phyloP scores from a whole-genome alignment of 2,329 filamentous ascomycete genomes.

The Fusarium ramigenum region DNA sequence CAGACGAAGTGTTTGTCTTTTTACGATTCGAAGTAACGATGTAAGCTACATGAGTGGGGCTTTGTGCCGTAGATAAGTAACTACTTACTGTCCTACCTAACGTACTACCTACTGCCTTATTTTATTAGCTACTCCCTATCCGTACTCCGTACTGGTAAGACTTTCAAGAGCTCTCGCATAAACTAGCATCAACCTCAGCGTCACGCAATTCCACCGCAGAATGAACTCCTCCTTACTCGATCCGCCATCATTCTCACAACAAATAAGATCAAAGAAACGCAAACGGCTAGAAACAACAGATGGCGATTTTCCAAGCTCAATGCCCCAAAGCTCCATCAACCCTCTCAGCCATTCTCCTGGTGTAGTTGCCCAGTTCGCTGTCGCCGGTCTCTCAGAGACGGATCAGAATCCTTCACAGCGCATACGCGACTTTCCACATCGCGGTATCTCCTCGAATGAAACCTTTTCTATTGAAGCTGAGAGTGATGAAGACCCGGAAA shows the following conservation, averaged over 20 bases:
- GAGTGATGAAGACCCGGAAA: constrained; percentile 33
- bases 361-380: constrained; percentile 61
- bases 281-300: constrained; percentile 20
- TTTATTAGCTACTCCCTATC: too few species aligned
- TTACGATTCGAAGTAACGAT: neutral
- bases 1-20: neutral
- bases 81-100: too few species aligned
- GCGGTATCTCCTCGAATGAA: constrained; percentile 36
- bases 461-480: constrained; percentile 23
- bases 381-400: constrained; percentile 62
- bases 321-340: constrained; percentile 56
- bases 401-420: constrained; percentile 55
- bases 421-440: constrained; percentile 62
- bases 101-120: neutral
- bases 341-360: constrained; percentile 64
- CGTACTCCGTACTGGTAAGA: neutral
- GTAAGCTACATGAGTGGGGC: constrained; percentile 19
- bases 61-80: neutral
- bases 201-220: neutral
- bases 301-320: constrained; percentile 24
- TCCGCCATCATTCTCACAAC: constrained; percentile 33
- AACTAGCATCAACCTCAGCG: neutral
- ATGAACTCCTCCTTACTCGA: constrained; percentile 36
- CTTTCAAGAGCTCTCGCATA: constrained; percentile 5
- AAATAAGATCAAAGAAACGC: constrained; percentile 31